Conservation (phyloP, 2,329 filamentous ascomycete species). For the Madurella mycetomatis region DNA sequence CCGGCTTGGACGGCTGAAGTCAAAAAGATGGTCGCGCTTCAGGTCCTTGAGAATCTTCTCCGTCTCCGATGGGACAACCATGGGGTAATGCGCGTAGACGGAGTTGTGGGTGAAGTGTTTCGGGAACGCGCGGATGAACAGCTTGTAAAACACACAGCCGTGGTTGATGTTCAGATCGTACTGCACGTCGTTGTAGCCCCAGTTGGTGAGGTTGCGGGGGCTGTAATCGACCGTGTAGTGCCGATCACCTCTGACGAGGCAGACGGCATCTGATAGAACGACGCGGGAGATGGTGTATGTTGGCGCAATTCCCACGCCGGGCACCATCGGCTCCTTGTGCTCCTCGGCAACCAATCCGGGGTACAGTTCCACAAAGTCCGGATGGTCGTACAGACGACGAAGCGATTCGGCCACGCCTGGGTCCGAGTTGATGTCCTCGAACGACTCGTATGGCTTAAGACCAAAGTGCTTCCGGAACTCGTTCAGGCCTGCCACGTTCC, state of each 20-base stretch:
- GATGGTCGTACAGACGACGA: conserved; percentile 67
- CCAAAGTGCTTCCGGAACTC: conserved; percentile 82
- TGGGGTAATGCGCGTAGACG: conserved; percentile 77
- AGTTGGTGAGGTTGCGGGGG: conserved; percentile 71
- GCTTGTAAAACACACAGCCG: conserved; percentile 80
- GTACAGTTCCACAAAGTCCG: conserved; percentile 76
- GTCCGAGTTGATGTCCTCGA: conserved; percentile 81
- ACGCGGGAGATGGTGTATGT: conserved; percentile 74
- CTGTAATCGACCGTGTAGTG: conserved; percentile 78
- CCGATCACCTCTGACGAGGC: conserved; percentile 72
- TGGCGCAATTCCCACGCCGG: conserved; percentile 69
- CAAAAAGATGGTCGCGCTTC: conserved; percentile 63
- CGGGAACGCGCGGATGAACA: conserved; percentile 75
- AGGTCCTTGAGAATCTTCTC: conserved; percentile 64
- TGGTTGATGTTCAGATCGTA: conserved; percentile 72
- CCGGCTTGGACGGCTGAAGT: conserved; percentile 58
- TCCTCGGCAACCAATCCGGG: conserved; percentile 74
- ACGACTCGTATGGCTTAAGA: conserved; percentile 68
- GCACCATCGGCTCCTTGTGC: conserved; percentile 67
- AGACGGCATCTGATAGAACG: conserved; percentile 71
- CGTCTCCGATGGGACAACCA: conserved; percentile 67
- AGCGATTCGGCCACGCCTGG: conserved; percentile 63
- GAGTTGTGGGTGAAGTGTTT: conserved; percentile 73
- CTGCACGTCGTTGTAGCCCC: conserved; percentile 72
- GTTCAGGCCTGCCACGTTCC: conserved; percentile 75